Evolutionary conservation across 371 early-diverging fungal species (phyloP).

Genomic region (Lichtheimia ramosa): DNA sequence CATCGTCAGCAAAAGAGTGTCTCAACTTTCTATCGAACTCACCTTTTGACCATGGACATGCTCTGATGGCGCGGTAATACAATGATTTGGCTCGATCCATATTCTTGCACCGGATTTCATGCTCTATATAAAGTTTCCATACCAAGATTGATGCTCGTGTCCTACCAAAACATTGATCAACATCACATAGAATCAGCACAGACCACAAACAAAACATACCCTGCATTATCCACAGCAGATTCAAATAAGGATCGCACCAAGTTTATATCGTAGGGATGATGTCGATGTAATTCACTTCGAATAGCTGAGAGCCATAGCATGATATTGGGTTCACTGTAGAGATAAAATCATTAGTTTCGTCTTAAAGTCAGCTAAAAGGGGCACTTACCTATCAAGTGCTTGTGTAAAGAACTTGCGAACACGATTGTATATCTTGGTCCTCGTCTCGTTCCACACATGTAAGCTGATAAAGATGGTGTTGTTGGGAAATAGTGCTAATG

Average conservation of each 20-base stretch:
- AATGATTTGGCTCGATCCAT: slow-evolving; percentile 44
- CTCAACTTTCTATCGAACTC: not conserved
- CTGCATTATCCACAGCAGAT: slow-evolving; percentile 24
- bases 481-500: slow-evolving; percentile 54
- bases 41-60: slow-evolving; percentile 79
- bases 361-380: too few relatives aligned
- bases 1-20: not conserved
- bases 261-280: slow-evolving; percentile 54
- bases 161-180: slow-evolving; percentile 17
- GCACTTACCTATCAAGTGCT: slow-evolving; percentile 19
- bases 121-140: slow-evolving; percentile 64
- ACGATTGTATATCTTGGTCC: slow-evolving; percentile 65
- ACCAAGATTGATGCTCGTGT: slow-evolving; percentile 50
- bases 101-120: slow-evolving; percentile 49
- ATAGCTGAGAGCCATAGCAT: slow-evolving; percentile 63
- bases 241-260: slow-evolving; percentile 64
- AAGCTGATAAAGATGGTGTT: slow-evolving; percentile 58
- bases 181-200: not conserved
- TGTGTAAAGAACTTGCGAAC: slow-evolving; percentile 52
- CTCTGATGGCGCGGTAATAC: slow-evolving; percentile 60
- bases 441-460: slow-evolving; percentile 69
- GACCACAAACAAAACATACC: not conserved
- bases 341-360: not conserved
- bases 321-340: slow-evolving; percentile 49
- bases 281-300: slow-evolving; percentile 63